phyloP scores from a whole-genome alignment of 306 rosid genomes.

The Corylus americana region DNA sequence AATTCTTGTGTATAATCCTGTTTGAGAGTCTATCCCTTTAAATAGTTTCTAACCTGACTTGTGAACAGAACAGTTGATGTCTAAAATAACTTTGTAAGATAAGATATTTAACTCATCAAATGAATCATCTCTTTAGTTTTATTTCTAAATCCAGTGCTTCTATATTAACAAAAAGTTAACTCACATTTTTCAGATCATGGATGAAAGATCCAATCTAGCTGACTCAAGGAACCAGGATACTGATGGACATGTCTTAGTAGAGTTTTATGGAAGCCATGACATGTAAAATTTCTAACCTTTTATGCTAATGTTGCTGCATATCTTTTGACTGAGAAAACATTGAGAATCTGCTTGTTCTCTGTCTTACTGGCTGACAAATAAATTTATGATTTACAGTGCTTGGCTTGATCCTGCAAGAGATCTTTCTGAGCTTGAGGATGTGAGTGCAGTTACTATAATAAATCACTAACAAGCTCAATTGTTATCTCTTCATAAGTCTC shows the following conservation, averaged over 20 bases:
- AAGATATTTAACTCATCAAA: not conserved
- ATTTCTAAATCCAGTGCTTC: conserved; percentile 17
- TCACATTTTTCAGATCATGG: conserved; percentile 43
- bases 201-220: conserved; percentile 40
- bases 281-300: not conserved
- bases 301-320: conserved; percentile 33
- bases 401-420: conserved; percentile 52
- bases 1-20: not conserved
- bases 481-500: not conserved
- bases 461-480: conserved; percentile 14
- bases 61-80: not conserved
- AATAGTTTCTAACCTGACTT: not conserved
- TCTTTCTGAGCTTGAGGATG: conserved; percentile 51
- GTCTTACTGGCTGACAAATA: conserved; percentile 19
- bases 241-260: conserved; percentile 53
- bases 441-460: conserved; percentile 36
- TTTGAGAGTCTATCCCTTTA: not conserved
- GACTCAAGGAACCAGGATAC: conserved; percentile 17
- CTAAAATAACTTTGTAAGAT: not conserved
- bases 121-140: not conserved
- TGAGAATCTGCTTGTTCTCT: conserved; percentile 13
- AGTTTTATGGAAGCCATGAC: conserved; percentile 46
- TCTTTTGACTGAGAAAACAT: conserved; percentile 11
- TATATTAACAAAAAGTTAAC: conserved; percentile 12
- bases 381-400: conserved; percentile 40